A percentile compares a stretch with the other conserved stretches of the same genome.
These are phyloP conservation scores for Radiomyces spectabilis DNA, from an alignment of 192 early-diverging fungal species.

Conservation along the genomic window DNA sequence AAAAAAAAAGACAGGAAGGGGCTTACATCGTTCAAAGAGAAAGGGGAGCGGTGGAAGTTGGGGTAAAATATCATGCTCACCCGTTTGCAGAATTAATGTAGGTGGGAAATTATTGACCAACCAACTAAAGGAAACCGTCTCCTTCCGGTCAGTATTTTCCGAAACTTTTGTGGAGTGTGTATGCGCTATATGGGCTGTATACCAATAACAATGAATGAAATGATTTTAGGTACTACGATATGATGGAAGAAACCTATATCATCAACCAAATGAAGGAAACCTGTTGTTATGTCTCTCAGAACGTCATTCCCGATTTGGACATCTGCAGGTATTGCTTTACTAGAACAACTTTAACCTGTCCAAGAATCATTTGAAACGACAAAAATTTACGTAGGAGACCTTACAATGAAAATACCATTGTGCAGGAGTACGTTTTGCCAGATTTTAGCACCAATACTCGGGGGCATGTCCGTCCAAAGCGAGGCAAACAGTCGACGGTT, in stretches of 20 bases:
- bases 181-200: not conserved
- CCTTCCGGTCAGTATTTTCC: constrained; percentile 55
- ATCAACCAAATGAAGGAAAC: constrained; percentile 79
- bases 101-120: constrained; percentile 85
- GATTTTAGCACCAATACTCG: constrained; percentile 44
- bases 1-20: no score
- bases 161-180: not conserved
- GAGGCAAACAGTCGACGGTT: not conserved
- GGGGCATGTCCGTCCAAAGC: constrained; percentile 45
- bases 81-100: constrained; percentile 56
- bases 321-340: constrained; percentile 40
- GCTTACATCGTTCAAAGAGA: no score
- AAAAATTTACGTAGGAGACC: constrained; percentile 27
- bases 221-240: constrained; percentile 80
- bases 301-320: constrained; percentile 59
- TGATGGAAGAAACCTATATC: constrained; percentile 91
- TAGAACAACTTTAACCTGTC: no score
- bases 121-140: constrained; percentile 84
- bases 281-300: constrained; percentile 71
- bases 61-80: not conserved
- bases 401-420: constrained; percentile 37
- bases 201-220: not conserved
- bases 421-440: constrained; percentile 61
- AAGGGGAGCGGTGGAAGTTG: no score
- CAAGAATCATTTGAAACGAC: not conserved